Base-by-base conservation (phyloP, 768 basidiomycete species). In the Saitozyma sp. region DNA sequence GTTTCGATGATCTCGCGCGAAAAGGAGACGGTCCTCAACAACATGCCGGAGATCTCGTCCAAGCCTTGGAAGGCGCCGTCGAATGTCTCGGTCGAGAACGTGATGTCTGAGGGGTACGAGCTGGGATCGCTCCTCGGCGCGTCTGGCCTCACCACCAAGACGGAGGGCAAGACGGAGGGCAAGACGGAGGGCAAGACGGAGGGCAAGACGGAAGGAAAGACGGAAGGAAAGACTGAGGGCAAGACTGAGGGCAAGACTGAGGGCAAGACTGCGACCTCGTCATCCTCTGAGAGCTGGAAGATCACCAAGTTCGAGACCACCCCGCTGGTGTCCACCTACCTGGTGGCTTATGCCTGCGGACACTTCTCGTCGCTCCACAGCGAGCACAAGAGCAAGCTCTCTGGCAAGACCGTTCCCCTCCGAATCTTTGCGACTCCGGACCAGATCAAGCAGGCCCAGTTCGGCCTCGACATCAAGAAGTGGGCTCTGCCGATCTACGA, bases 401-500 rank as follows among this genome's bases (percentile, higher is more conserved):
- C 89, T 58, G 89, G 89, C 40, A 89, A 88, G 79, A 85, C 83
- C 6, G 82, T 92, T 50, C 92, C 93, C 6, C 83, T 98, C 57
- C 86, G 90, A 50, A 86, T 95, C 65, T 95, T 96, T 77, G 84
- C 89, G 8, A 95, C 92, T 8, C 81, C 86, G 62, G 89, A 96
- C 72, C 81, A 87, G 65, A 90, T 96, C 69, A 83, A 87, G 67
- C 92, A 92, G 74, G 88, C 89, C 7, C 74, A 88, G 67, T 92
- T 92, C 71, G 89, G 90, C 13, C 86, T 98, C 48, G 91, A 94
- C 68, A 87, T 95, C 68, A 95, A 90, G 79, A 85, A 84, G 48
- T 74, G 77, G 71, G 89, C 90, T 9, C 81, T 96, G 13, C 92
- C 93, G 14, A 76, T 92, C n/a, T 97, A 94, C 78, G 94, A 98